Evolutionary conservation across 352 stramenopile species (phyloP), one percentile per base, ranked within the genome.

Genomic region (Phytopythium boreale): DNA sequence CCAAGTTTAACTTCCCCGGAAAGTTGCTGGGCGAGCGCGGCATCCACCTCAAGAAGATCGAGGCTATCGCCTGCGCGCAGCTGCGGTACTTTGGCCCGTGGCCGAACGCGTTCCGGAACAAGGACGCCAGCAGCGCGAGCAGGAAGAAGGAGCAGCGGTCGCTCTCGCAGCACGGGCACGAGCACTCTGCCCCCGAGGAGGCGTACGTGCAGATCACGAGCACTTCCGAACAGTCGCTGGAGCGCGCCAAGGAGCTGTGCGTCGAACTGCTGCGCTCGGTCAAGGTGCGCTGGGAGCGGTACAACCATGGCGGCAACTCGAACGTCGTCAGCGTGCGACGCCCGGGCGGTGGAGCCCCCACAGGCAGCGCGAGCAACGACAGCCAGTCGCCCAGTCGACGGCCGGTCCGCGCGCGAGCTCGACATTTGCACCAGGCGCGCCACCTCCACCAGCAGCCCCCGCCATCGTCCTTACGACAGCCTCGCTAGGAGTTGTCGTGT

Each of bases 11-110:
- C 58, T 90, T 92, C 34, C 63, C 72, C 4, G 80, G 80, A 0
- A 83, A 82, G 56, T 62, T 92, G 22, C 31, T 92, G 9, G 84
- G 84, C 10, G 77, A 90, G 62, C 71, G 82, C 14, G 84, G 76
- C 1, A 75, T 92, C 19, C 65, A 89, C 61, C 62, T 91, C 31
- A 92, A 92, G 70, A 79, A 73, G 41, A 82, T 86, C 46, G 76
- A 86, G 60, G 74, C 74, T 14, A 75, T 81, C 55, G 71, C 74
- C 5, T 88, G 77, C 58, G 79, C 79, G 17, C 76, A 89, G 53
- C 58, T 89, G 52, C 74, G 76, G 20, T 89, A 87, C 70, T 76
- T 78, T 64, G 74, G 74, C 17, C 75, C 68, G 41, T 82, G 70
- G 71, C 63, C 69, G 5, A 61, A 72, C 29, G 43, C n/a, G 17